phyloP scores from a whole-genome alignment of 164 flowering plant genomes.

The Kingdonia uniflora region DNA sequence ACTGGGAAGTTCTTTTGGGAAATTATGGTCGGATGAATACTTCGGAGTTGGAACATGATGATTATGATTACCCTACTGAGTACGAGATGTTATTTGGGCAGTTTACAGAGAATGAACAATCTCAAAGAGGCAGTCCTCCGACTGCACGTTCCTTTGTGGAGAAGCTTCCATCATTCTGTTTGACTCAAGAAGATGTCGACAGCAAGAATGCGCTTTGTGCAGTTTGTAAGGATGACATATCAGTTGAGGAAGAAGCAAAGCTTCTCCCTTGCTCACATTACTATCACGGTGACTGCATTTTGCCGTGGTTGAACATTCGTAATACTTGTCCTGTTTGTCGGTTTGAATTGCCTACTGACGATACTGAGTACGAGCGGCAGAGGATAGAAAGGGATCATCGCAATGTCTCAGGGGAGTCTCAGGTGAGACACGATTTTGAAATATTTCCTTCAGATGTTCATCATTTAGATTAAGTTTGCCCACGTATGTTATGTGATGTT shows the following conservation, averaged over 20 bases:
- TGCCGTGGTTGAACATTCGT: slow-evolving; percentile 69
- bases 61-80: slow-evolving; percentile 19
- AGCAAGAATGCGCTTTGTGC: slow-evolving; percentile 36
- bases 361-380: slow-evolving; percentile 50
- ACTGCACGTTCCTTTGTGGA: slow-evolving; percentile 42
- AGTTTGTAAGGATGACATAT: slow-evolving; percentile 57
- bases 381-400: slow-evolving; percentile 12
- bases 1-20: slow-evolving; percentile 39
- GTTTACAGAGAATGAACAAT: slow-evolving; percentile 25
- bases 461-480: too few species aligned
- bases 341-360: slow-evolving; percentile 69
- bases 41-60: slow-evolving; percentile 21
- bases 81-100: slow-evolving; percentile 37
- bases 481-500: too few species aligned
- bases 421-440: slow-evolving; percentile 10
- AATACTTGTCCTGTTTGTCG: slow-evolving; percentile 88
- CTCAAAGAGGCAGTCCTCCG: slow-evolving; percentile 42
- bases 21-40: slow-evolving; percentile 19
- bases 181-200: slow-evolving; percentile 25
- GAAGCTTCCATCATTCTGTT: slow-evolving; percentile 28
- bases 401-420: slow-evolving; percentile 4
- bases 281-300: slow-evolving; percentile 71
- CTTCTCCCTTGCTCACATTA: slow-evolving; percentile 60
- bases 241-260: slow-evolving; percentile 32
- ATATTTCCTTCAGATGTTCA: slow-evolving; percentile 8